phyloP scores from a whole-genome alignment of 208 protist species.

The Acanthamoeba divionensis region DNA sequence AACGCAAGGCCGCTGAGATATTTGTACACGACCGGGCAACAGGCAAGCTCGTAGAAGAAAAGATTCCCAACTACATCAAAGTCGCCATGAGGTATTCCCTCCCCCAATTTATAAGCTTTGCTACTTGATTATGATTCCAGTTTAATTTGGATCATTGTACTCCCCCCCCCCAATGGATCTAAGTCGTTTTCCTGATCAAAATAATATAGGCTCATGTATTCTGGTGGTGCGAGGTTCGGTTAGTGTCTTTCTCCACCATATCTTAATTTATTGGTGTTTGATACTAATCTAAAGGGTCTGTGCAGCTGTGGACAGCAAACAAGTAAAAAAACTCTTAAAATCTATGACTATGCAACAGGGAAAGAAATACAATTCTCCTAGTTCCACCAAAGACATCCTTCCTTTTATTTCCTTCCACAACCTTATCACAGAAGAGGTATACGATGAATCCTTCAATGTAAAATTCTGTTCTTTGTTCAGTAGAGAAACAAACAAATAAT shows the following conservation, averaged over 20 bases:
- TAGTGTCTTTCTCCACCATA: not conserved
- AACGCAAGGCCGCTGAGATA: slow-evolving; percentile 36
- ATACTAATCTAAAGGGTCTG: not conserved
- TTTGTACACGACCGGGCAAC: slow-evolving; percentile 45
- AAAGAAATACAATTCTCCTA: slow-evolving; percentile 53
- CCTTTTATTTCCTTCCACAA: slow-evolving; percentile 46
- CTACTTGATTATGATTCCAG: not conserved
- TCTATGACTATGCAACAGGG: slow-evolving; percentile 52
- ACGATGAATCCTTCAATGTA: not conserved
- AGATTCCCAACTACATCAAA: slow-evolving; percentile 57
- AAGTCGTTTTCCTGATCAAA: too few species aligned
- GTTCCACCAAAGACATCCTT: slow-evolving; percentile 27
- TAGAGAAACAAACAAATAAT: not conserved
- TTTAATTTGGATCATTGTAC: not conserved
- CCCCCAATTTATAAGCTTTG: not conserved
- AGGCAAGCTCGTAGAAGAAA: slow-evolving; percentile 45
- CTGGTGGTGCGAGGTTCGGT: slow-evolving; percentile 31
- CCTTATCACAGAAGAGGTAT: slow-evolving; percentile 12
- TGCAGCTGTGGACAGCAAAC: slow-evolving; percentile 49
- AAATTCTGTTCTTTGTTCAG: not conserved
- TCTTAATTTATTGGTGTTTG: not conserved
- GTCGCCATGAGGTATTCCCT: slow-evolving; percentile 37
- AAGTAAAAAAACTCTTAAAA: slow-evolving; percentile 49
- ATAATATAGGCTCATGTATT: slow-evolving; percentile 48
- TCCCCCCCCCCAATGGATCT: not conserved